Percentiles rank a stretch among this genome's conserved stretches.
Evolutionary conservation across 495 filamentous ascomycete genomes (phyloP).

Genomic region (Xylaria curta): DNA sequence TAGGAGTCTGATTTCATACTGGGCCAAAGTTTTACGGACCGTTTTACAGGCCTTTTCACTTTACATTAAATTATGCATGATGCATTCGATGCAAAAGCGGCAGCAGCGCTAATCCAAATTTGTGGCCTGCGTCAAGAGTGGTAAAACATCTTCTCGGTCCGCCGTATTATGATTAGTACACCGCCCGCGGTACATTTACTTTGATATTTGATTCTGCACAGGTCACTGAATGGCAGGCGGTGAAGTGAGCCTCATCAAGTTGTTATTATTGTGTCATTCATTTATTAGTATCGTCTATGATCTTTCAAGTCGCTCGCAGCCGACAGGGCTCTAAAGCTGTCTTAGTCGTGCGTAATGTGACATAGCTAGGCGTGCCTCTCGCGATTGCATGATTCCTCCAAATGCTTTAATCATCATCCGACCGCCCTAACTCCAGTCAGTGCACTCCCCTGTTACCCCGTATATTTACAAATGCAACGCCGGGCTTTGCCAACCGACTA

Average conservation of each 20-base stretch:
- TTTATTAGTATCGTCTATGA: constrained; percentile 26
- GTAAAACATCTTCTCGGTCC: neutral
- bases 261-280: constrained; percentile 24
- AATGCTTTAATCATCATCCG: constrained; percentile 28
- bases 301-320: constrained; percentile 16
- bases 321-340: constrained; percentile 15
- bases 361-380: constrained; percentile 19
- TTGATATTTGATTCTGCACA: neutral
- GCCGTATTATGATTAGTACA: neutral
- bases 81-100: too few relatives aligned
- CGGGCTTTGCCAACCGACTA: constrained; percentile 15
- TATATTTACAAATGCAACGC: constrained; percentile 29
- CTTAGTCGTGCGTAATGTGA: constrained; percentile 17
- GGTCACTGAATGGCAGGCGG: neutral
- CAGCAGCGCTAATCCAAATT: too few relatives aligned
- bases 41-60: too few relatives aligned
- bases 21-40: too few relatives aligned
- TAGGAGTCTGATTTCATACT: too few relatives aligned
- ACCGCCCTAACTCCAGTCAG: constrained; percentile 28
- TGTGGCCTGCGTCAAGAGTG: too few relatives aligned
- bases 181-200: neutral
- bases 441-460: constrained; percentile 23
- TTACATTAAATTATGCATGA: too few relatives aligned
- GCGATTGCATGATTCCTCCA: constrained; percentile 21
- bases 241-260: neutral